phyloP scores from a whole-genome alignment of 1,139 yeast genomes.

The Yamadazyma sp. region DNA sequence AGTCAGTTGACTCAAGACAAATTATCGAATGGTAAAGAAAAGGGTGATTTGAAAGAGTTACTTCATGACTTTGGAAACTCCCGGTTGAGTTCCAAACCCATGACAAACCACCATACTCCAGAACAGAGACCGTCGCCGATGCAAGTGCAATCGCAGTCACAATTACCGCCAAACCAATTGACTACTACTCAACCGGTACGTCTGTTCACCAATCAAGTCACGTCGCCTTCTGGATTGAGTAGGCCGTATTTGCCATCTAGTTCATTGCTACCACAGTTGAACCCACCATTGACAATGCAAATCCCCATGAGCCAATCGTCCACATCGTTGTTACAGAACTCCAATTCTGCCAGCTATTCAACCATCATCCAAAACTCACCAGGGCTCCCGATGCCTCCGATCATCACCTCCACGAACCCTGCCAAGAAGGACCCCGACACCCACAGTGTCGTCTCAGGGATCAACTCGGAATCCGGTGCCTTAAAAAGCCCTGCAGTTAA shows the following conservation, averaged over 20 bases:
- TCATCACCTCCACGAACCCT: constrained; percentile 15
- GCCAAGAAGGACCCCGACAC: constrained; percentile 9
- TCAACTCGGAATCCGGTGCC: constrained; percentile 7
- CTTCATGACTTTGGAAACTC: constrained; percentile 19
- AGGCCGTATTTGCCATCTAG: constrained; percentile 2
- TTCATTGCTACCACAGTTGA: constrained; percentile 1
- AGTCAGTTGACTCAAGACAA: constrained; percentile 11
- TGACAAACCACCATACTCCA: constrained; percentile 8
- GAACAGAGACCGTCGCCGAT: not conserved
- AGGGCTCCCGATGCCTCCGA: constrained; percentile 18
- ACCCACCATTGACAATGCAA: not conserved
- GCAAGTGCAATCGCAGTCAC: constrained; percentile 1
- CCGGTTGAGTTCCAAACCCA: constrained; percentile 15
- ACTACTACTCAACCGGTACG: not conserved
- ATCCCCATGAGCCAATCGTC: constrained; percentile 3
- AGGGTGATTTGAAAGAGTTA: constrained; percentile 13
- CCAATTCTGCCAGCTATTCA: constrained; percentile 18
- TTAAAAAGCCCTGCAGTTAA: constrained; percentile 13
- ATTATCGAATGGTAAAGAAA: constrained; percentile 5
- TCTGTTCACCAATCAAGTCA: not conserved
- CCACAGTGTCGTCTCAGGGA: not conserved
- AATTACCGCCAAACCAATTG: not conserved
- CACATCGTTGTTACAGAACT: constrained; percentile 16
- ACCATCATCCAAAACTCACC: constrained; percentile 17
- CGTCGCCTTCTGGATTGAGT: not conserved